Conservation (phyloP, 257 asterid genomes). For the Nicotiana tomentosiformis region DNA sequence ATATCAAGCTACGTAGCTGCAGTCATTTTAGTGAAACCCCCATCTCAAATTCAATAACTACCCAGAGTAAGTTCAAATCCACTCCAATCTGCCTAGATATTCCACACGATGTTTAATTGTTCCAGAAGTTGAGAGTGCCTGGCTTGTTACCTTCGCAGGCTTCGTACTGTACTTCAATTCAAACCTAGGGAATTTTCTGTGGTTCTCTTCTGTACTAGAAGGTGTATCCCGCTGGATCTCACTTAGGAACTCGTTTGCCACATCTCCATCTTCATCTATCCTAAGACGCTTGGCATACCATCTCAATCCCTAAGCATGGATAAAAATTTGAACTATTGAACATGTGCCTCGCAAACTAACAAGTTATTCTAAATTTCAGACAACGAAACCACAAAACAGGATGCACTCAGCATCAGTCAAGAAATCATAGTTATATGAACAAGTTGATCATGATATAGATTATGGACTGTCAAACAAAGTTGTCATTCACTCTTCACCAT, state of each 20-base stretch:
- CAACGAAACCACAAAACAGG: background rate
- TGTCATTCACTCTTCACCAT: background rate
- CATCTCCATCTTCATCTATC: constrained; percentile 93
- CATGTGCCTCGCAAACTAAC: background rate
- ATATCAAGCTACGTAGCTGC: background rate
- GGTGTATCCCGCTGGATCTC: constrained; percentile 40
- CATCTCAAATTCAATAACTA: background rate
- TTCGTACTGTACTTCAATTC: constrained; percentile 52
- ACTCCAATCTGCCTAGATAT: constrained; percentile 57
- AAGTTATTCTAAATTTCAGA: background rate
- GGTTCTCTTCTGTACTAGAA: constrained; percentile 23
- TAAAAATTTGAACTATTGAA: background rate
- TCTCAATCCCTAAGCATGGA: constrained; percentile 62
- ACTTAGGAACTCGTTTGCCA: constrained; percentile 87
- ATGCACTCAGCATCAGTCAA: background rate
- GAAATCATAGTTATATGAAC: background rate
- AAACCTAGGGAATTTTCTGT: constrained; percentile 43
- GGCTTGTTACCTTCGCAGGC: constrained; percentile 59
- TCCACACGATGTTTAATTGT: constrained; percentile 70
- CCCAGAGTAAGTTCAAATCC: constrained; percentile 38
- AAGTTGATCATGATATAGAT: background rate
- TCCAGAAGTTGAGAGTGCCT: constrained; percentile 53
- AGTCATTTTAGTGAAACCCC: background rate
- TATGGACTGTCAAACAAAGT: background rate
- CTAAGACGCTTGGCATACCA: constrained; percentile 81